These are phyloP conservation scores for Cytospora leucostoma DNA, from an alignment of 2,329 filamentous ascomycete genomes.

Conservation along the genomic window DNA sequence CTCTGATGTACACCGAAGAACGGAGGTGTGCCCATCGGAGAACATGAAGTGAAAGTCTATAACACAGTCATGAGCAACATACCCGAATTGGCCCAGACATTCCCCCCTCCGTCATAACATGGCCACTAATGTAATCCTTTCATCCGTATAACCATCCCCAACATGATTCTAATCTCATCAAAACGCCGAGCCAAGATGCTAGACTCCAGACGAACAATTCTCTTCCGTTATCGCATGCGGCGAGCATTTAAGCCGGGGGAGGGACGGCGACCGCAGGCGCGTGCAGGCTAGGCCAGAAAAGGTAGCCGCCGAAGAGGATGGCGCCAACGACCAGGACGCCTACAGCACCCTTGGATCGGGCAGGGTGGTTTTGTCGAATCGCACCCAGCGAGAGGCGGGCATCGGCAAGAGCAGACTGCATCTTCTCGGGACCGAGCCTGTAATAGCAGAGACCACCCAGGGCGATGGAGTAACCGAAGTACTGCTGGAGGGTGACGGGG, in stretches of 20 bases:
- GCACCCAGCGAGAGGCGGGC: slow-evolving; percentile 25
- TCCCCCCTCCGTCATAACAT: background rate
- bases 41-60: slow-evolving; percentile 17
- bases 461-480: slow-evolving; percentile 70
- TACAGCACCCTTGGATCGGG: slow-evolving; percentile 25
- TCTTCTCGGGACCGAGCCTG: slow-evolving; percentile 29
- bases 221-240: background rate
- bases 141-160: slow-evolving; percentile 1
- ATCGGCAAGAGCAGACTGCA: slow-evolving; percentile 25
- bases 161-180: slow-evolving; percentile 4
- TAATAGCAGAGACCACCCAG: slow-evolving; percentile 37
- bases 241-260: slow-evolving; percentile 18
- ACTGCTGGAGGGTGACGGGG: slow-evolving; percentile 64
- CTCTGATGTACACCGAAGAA: background rate
- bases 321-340: slow-evolving; percentile 21
- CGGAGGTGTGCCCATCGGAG: slow-evolving; percentile 1
- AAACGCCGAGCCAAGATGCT: slow-evolving; percentile 18
- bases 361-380: slow-evolving; percentile 28
- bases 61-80: slow-evolving; percentile 22
- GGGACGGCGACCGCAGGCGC: slow-evolving; percentile 17
- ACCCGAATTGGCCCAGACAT: slow-evolving; percentile 3
- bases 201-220: slow-evolving; percentile 4
- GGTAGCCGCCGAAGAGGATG: slow-evolving; percentile 22
- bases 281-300: slow-evolving; percentile 28
- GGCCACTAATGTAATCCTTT: slow-evolving; percentile 8